Conservation (phyloP, 345 rosid genomes). For the Rhizophora apiculata region DNA sequence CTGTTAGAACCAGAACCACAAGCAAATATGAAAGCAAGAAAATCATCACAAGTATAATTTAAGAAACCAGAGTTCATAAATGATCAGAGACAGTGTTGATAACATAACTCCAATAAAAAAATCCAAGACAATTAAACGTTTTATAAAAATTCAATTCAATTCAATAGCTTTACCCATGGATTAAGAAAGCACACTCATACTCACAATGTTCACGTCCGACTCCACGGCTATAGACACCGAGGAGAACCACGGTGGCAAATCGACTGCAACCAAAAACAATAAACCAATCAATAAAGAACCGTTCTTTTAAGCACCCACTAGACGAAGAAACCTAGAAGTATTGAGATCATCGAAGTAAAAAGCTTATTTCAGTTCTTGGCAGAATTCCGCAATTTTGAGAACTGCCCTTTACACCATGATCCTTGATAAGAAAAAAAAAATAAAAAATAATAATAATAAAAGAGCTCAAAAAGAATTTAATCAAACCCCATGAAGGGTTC, state of each 20-base stretch:
- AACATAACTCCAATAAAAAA: neutral
- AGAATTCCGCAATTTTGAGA: constrained; percentile 8
- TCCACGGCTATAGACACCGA: constrained; percentile 64
- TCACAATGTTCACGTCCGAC: constrained; percentile 81
- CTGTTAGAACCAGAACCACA: constrained; percentile 35
- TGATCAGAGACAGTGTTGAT: too few relatives aligned
- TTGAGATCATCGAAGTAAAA: too few relatives aligned
- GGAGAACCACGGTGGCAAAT: constrained; percentile 92
- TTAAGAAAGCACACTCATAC: constrained; percentile 27
- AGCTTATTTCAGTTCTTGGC: neutral
- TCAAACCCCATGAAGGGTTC: neutral
- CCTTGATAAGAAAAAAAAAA: neutral
- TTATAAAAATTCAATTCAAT: neutral
- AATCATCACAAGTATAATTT: neutral
- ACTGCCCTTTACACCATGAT: constrained; percentile 4
- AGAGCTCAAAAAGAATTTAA: neutral
- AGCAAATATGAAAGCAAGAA: constrained; percentile 8
- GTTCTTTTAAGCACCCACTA: neutral
- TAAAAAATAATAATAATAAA: neutral
- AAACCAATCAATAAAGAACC: neutral
- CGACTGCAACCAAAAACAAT: constrained; percentile 53
- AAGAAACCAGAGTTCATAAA: neutral
- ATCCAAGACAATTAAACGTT: neutral
- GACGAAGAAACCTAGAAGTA: too few relatives aligned
- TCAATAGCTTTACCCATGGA: neutral